Percentiles rank a stretch among this genome's conserved stretches.
Evolutionary conservation across 768 basidiomycete genomes (phyloP).

Genomic region (Pisolithus tinctorius): DNA sequence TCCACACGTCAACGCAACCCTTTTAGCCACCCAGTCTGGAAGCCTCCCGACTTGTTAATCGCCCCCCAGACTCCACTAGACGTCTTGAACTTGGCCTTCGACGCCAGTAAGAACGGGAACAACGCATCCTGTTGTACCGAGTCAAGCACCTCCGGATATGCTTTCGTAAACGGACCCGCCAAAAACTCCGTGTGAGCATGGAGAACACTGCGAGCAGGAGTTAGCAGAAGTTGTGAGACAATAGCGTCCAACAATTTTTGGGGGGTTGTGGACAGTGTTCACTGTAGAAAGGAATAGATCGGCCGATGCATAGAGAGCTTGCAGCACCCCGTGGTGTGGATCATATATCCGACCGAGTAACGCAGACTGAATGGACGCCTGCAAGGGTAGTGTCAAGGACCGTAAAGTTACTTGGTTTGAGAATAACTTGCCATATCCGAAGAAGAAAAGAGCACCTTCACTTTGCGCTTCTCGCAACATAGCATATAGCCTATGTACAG

Average conservation of each 20-base stretch:
- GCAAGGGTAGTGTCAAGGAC: conserved; percentile 2
- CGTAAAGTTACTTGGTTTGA: not conserved
- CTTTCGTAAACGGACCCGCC: conserved; percentile 34
- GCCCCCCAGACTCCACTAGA: conserved; percentile 66
- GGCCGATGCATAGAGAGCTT: conserved; percentile 57
- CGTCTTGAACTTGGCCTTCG: conserved; percentile 64
- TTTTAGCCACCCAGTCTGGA: conserved; percentile 35
- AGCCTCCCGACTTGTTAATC: conserved; percentile 34
- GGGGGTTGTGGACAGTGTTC: conserved; percentile 9
- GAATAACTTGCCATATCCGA: conserved; percentile 29
- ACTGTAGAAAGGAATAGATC: conserved; percentile 36
- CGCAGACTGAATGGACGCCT: conserved; percentile 57
- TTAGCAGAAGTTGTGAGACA: conserved; percentile 19
- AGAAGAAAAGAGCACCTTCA: conserved; percentile 18
- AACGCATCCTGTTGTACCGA: conserved; percentile 46
- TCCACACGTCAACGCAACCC: conserved; percentile 50
- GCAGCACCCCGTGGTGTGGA: conserved; percentile 49
- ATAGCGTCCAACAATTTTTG: conserved; percentile 18
- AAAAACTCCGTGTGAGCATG: conserved; percentile 56
- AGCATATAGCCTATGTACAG: conserved; percentile 52
- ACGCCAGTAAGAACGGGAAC: conserved; percentile 70
- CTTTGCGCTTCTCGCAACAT: conserved; percentile 19
- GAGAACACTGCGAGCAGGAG: conserved; percentile 45
- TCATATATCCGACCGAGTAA: conserved; percentile 69
- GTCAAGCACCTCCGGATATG: conserved; percentile 20